Evolutionary conservation across 2,329 filamentous ascomycete species (phyloP), one percentile per base, ranked within the genome.

Genomic region (Hyphodiscus sp.): DNA sequence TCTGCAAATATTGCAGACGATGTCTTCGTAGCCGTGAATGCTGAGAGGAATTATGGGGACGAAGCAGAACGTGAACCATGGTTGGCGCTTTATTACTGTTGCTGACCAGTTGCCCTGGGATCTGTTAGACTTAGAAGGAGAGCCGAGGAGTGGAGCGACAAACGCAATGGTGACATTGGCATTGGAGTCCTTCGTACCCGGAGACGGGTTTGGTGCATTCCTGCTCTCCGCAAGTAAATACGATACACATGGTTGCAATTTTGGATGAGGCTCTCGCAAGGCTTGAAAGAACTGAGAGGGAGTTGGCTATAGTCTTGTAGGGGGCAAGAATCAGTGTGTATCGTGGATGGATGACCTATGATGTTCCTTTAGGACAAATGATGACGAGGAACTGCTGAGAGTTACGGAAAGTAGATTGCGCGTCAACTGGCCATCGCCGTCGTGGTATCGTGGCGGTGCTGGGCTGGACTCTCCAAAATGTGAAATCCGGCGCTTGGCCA

Each of bases 11-110:
- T 82, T 78, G 73, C 87, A 92, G 55, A 77, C 74, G 52, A 92
- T 78, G 64, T 90, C 86, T 62, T 84, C 75, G 70, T 85, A 84
- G 51, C 81, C 82, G 54, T 80, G 77, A 59, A 85, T 74, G 45
- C 81, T 84, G 65, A 91, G 84, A 0, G 87, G 87, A 23, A 91
- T 76, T 45, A 91, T 69, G 47, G 87, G 87, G 50, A 90, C 71
- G 70, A 87, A 90, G 75, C 87, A 91, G 65, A 91, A 83, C 5
- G 87, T 91, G 65, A 91, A 91, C 84, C 86, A 90, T 43, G 82
- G 82, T 55, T 84, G 76, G 54, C 76, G 78, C 69, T 85, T 85
- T 64, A 82, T 74, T 53, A 85, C 81, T 57, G 73, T 74, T 15
- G 74, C 82, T 2, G 76, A 74, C 70, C 79, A 81, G 73, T 86